These are phyloP conservation scores for Fusarium nelsonii DNA, from an alignment of 2,329 filamentous ascomycete genomes.

Conservation along the genomic window DNA sequence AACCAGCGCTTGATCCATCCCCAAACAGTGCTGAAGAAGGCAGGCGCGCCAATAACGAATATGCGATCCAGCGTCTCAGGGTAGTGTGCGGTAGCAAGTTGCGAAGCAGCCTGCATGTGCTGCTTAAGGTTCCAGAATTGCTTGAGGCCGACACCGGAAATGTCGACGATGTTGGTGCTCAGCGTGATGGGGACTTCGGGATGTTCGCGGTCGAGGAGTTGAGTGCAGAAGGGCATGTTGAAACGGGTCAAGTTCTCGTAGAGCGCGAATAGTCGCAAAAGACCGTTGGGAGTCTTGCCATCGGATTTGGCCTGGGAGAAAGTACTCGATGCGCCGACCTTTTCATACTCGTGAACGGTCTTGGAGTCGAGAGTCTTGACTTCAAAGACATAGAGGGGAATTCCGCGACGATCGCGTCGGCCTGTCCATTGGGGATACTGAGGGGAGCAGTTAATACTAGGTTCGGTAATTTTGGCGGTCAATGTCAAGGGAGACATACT, in stretches of 20 bases:
- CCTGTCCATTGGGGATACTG: slow-evolving; percentile 97
- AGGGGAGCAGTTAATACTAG: slow-evolving; percentile 13
- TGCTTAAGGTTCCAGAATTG: slow-evolving; percentile 96
- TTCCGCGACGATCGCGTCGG: slow-evolving; percentile 88
- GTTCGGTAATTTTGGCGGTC: background rate
- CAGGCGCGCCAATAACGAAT: slow-evolving; percentile 85
- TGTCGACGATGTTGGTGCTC: slow-evolving; percentile 95
- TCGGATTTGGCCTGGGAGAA: slow-evolving; percentile 73
- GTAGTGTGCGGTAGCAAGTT: slow-evolving; percentile 91
- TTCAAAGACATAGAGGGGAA: slow-evolving; percentile 92
- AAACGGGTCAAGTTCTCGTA: slow-evolving; percentile 95
- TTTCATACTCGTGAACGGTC: slow-evolving; percentile 83
- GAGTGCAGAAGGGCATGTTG: slow-evolving; percentile 84
- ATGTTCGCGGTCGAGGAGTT: slow-evolving; percentile 77
- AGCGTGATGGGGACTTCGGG: slow-evolving; percentile 89
- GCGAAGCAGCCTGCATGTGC: slow-evolving; percentile 94
- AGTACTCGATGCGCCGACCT: slow-evolving; percentile 66
- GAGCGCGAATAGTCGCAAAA: slow-evolving; percentile 88
- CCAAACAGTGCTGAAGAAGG: slow-evolving; percentile 94
- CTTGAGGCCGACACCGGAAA: slow-evolving; percentile 86
- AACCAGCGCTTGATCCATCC: slow-evolving; percentile 97
- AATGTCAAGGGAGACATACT: slow-evolving; percentile 59
- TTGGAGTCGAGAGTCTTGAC: slow-evolving; percentile 86
- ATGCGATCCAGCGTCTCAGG: slow-evolving; percentile 83
- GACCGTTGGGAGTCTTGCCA: slow-evolving; percentile 76